Evolutionary conservation across 2,329 filamentous ascomycete species (phyloP), one percentile per base, ranked within the genome.

Genomic region (Pestalotiopsis sp.): DNA sequence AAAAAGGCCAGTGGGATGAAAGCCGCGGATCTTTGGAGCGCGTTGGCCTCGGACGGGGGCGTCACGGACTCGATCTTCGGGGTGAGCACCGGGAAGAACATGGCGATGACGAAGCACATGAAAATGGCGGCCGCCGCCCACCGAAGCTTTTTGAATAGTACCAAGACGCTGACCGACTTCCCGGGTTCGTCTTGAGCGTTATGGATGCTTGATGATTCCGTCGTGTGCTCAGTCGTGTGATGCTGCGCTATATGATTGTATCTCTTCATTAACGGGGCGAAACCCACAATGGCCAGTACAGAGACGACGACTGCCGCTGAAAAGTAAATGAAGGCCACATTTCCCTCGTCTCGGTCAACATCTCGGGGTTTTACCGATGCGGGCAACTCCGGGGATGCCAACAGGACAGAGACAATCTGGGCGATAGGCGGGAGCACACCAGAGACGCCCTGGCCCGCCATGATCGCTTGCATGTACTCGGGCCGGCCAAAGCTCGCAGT

Each of bases 61-160:
- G 72, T 71, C 4, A 87, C 82, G 2, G 85, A 88, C 20, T 84
- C 71, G 65, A 92, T 91, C 79, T 91, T 89, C 68, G 86, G 83
- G 0, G 96, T 98, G 80, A 97, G 97, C 70, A 98, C 93, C 0
- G 96, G 96, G 83, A 95, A 98, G 78, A 96, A 90, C 95, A 99
- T 98, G 64, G 95, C 95, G 67, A 95, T 82, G 57, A 87, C 82
- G 76, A 98, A 98, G 76, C 91, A 94, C 71, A 95, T 78, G 74
- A 93, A 94, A 13, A 98, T 89, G 7, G 93, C 89, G n/a, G 86
- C 83, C 0, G 93, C 89, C 13, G 94, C 85, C 88, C 92, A 97
- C 75, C 88, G 89, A 58, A 98, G 87, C 79, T 97, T 97, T 70
- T 83, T 83, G 74, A 96, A 90, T 2, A 98, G 87, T 0, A 83